Conservation (phyloP, 2,329 filamentous ascomycete species). For the Aaosphaeria arxii region DNA sequence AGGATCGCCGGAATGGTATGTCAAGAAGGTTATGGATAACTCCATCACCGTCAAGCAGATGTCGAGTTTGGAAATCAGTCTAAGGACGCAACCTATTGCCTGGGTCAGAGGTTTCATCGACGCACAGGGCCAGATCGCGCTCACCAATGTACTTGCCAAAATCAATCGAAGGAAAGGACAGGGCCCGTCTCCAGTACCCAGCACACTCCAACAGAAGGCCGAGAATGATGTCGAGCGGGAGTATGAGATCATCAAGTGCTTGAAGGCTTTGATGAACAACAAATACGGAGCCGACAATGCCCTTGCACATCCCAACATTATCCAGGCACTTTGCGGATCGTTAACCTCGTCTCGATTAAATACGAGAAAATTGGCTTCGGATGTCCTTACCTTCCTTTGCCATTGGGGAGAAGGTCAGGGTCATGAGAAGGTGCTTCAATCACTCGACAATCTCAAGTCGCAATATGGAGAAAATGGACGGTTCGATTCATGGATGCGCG, state of each 20-base stretch:
- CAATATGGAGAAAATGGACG: constrained; percentile 88
- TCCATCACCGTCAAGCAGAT: constrained; percentile 87
- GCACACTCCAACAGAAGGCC: constrained; percentile 46
- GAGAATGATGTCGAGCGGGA: constrained; percentile 86
- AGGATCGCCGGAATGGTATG: constrained; percentile 96
- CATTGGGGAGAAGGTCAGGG: constrained; percentile 89
- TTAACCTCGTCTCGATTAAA: constrained; percentile 85
- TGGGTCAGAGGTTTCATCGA: constrained; percentile 98
- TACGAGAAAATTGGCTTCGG: constrained; percentile 90
- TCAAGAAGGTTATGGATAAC: constrained; percentile 95
- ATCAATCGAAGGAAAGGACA: constrained; percentile 83
- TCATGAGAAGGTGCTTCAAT: constrained; percentile 89
- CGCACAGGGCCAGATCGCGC: constrained; percentile 91
- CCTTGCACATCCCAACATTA: constrained; percentile 81
- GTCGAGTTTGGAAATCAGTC: constrained; percentile 87
- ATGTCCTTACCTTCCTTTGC: constrained; percentile 93
- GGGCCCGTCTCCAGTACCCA: constrained; percentile 64
- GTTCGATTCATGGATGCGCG: constrained; percentile 98
- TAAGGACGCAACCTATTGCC: constrained; percentile 91
- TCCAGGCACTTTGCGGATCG: constrained; percentile 81
- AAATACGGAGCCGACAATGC: constrained; percentile 98
- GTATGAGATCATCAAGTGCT: constrained; percentile 96
- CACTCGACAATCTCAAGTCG: constrained; percentile 85
- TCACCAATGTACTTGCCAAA: constrained; percentile 90
- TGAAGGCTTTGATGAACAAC: constrained; percentile 98